Base-by-base conservation (phyloP, 2,329 filamentous ascomycete genomes). In the Sclerotinia subarctica region DNA sequence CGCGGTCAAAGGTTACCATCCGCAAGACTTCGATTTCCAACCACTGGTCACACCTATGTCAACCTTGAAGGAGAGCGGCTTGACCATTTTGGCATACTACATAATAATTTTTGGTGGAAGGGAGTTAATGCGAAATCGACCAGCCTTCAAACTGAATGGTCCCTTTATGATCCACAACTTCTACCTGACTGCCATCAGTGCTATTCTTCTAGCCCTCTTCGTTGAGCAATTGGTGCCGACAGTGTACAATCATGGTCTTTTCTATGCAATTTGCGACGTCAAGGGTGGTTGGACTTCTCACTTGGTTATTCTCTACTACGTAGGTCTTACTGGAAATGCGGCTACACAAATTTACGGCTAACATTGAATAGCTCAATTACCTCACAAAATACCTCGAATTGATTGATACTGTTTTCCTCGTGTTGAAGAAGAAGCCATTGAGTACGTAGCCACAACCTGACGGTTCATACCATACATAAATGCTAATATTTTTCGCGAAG, bases 371-470 rank as follows among this genome's bases (percentile, higher is more conserved):
- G 94, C 86, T 98, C 78, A 98, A 96, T 85, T 98, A 98, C 84
- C 87, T 97, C 67, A 98, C 94, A 82, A 98, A 98, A 82, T 98
- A 97, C 81, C 87, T 97, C 74, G 94, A 98, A 82, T 86, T 98
- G 73, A 83, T 98, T 75, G 94, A 98, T 81, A 98, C 94, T 69
- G 89, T 94, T 79, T 98, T 98, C 86, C 85, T 98, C 68, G 95
- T 97, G 84, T 88, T 98, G 80, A 98, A 98, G 90, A 98, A 98
- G 90, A 98, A 98, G 90, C 94, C 94, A 66, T 83, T 97, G 79
- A 97, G 88, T 90, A 85, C 73, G 85, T 76, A 32, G 44, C 53
- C 5, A 29, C 44, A 26, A 24, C 5, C 5, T 42, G 66, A 24
- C 19, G 17, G n/a, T 56, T 8, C 29, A 44, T 35, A 26, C 19